Conservation (phyloP, 306 rosid genomes). For the Neltuma alba region DNA sequence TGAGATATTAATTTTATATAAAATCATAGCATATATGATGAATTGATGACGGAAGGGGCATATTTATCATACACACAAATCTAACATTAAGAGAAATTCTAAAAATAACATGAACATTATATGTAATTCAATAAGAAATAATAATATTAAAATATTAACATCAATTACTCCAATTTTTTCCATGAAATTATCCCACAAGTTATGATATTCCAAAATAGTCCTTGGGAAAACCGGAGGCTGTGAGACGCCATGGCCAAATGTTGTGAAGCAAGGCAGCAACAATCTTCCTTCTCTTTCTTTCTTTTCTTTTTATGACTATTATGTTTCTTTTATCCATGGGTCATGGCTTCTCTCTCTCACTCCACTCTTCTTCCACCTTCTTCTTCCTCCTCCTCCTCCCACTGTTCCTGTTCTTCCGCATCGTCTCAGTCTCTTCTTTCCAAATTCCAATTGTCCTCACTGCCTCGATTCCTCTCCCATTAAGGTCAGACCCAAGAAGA, state of each 20-base stretch:
- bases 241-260: background rate
- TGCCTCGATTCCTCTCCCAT: background rate
- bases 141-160: too few species aligned
- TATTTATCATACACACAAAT: too few species aligned
- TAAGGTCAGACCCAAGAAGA: too few species aligned
- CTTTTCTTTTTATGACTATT: background rate
- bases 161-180: background rate
- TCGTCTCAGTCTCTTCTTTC: constrained; percentile 19
- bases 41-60: too few species aligned
- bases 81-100: too few species aligned
- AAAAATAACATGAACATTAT: too few species aligned
- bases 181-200: background rate
- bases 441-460: constrained; percentile 27
- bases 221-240: background rate
- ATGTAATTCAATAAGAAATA: too few species aligned
- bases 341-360: background rate
- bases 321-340: background rate
- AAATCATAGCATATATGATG: too few species aligned
- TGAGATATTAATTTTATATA: too few species aligned
- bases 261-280: too few species aligned
- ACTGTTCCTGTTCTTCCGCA: too few species aligned
- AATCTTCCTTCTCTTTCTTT: background rate
- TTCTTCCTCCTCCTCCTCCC: constrained; percentile 6
- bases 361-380: background rate
- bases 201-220: background rate